Conservation (phyloP, 371 early-diverging fungal genomes). For the Polyrhizophydium stewartii region DNA sequence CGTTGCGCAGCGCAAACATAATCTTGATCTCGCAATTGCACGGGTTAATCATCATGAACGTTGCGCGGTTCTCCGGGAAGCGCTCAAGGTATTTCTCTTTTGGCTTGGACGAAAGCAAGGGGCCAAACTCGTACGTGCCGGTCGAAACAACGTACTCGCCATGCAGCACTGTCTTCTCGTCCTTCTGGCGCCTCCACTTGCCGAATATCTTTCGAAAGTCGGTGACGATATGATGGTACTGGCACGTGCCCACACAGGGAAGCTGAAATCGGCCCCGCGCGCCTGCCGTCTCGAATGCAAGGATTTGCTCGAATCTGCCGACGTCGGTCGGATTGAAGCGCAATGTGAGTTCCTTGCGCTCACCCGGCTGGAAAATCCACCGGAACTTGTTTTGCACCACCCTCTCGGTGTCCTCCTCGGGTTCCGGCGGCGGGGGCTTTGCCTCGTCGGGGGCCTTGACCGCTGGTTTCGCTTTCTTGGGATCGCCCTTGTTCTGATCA, state of each 20-base stretch:
- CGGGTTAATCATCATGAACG: constrained; percentile 39
- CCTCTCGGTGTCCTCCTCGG: constrained; percentile 38
- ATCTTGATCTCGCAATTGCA: constrained; percentile 38
- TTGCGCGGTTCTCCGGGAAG: constrained; percentile 46
- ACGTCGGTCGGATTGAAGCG: constrained; percentile 41
- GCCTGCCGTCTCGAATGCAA: constrained; percentile 46
- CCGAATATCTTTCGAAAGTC: constrained; percentile 43
- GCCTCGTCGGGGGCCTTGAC: constrained; percentile 24
- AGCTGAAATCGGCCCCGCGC: constrained; percentile 22
- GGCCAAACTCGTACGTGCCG: constrained; percentile 50
- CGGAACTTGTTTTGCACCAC: constrained; percentile 27
- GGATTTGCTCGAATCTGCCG: constrained; percentile 38
- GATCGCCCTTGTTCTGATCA: background rate
- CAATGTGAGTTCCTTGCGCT: constrained; percentile 40
- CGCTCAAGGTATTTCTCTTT: constrained; percentile 46
- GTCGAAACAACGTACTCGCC: constrained; percentile 39
- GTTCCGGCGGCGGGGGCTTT: constrained; percentile 15
- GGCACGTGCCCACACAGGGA: constrained; percentile 38
- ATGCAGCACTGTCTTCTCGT: constrained; percentile 36
- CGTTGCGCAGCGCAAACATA: constrained; percentile 37
- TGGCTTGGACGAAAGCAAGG: constrained; percentile 47
- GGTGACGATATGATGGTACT: constrained; percentile 35
- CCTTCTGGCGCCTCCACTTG: constrained; percentile 38
- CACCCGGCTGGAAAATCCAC: constrained; percentile 47
- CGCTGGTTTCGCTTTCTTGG: constrained; percentile 1